These are phyloP conservation scores for Globisporangium ultimum DNA, from an alignment of 352 stramenopile species.

Conservation along the genomic window DNA sequence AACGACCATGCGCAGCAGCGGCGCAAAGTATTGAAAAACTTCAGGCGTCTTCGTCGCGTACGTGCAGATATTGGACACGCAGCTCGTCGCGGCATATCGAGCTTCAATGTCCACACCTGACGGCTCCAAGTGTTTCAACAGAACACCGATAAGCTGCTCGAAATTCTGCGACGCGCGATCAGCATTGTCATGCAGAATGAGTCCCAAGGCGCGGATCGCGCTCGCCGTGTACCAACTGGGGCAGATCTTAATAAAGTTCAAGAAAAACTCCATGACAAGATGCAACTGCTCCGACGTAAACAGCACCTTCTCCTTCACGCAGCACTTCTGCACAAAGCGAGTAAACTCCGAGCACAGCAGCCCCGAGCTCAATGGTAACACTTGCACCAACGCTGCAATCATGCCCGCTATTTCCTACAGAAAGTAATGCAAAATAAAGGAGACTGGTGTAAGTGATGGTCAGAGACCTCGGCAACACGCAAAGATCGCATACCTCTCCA, in stretches of 20 bases:
- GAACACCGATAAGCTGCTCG: conserved; percentile 62
- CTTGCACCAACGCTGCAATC: conserved; percentile 46
- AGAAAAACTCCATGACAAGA: conserved; percentile 66
- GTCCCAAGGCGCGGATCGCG: conserved; percentile 63
- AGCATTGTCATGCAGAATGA: conserved; percentile 78
- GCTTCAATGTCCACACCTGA: conserved; percentile 80
- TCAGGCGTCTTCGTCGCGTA: conserved; percentile 67
- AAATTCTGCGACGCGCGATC: conserved; percentile 61
- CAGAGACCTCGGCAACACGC: too few species aligned
- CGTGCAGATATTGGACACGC: conserved; percentile 74
- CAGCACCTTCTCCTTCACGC: conserved; percentile 64
- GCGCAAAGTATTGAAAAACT: conserved; percentile 64
- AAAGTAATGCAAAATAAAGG: background rate
- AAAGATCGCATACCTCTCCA: conserved; percentile 34
- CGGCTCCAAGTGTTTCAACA: conserved; percentile 73
- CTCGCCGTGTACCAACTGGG: conserved; percentile 70
- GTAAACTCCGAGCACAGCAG: conserved; percentile 76
- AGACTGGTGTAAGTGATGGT: background rate
- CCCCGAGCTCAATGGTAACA: conserved; percentile 65
- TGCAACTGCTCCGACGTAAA: conserved; percentile 55
- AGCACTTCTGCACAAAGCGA: conserved; percentile 79
- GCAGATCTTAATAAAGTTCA: conserved; percentile 75
- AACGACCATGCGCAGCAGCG: conserved; percentile 76
- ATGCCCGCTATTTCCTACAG: conserved; percentile 56
- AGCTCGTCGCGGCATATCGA: conserved; percentile 83